Evolutionary conservation across 139 green algal genomes (phyloP), one percentile per base, ranked within the genome.

Genomic region (Mychonastes homosphaera): DNA sequence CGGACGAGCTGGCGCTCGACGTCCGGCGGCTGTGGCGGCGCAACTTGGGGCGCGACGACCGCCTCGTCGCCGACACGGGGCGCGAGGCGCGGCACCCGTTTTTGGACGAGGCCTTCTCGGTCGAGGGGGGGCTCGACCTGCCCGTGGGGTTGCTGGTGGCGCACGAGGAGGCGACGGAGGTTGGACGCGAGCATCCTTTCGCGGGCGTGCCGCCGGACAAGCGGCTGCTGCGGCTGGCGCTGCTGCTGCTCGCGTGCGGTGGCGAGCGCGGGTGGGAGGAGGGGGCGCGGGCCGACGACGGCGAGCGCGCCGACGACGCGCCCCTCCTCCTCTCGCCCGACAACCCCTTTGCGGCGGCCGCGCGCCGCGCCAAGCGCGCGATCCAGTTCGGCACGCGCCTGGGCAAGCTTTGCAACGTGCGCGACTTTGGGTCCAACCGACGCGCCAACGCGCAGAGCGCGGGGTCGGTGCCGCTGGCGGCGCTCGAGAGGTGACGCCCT

Each of bases 371-470:
- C 3, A 97, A 97, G 74, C 75, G 90, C 0, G 89, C 89, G 16
- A 95, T 96, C 40, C 89, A 97, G 71, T 96, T 97, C 65, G 89
- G 89, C 19, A 89, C 34, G 16, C 69, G 84, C n/a, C 82, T 97
- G 18, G 79, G 83, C 12, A 86, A 87, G 65, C 65, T 76, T 26
- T 58, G 72, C 23, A 97, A 97, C 71, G 12, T 58, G 27, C 56
- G 73, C 6, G 63, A 87, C n/a, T 96, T 93, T 78, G 89, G 89
- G 3, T 85, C 79, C 76, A 94, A 87, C 55, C 53, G 83, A 16
- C 65, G 73, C 0, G 89, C 89, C 13, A 95, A 96, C 62, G 53
- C 49, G 56, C 6, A 16, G 3, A 78, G 72, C 36, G 83, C 83
- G 8, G 85, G 85, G 13, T 48, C 46, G 50, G 39, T 67, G 28